Evolutionary conservation across 495 filamentous ascomycete genomes (phyloP).

Genomic region (Aspergillus carlsbadensis): DNA sequence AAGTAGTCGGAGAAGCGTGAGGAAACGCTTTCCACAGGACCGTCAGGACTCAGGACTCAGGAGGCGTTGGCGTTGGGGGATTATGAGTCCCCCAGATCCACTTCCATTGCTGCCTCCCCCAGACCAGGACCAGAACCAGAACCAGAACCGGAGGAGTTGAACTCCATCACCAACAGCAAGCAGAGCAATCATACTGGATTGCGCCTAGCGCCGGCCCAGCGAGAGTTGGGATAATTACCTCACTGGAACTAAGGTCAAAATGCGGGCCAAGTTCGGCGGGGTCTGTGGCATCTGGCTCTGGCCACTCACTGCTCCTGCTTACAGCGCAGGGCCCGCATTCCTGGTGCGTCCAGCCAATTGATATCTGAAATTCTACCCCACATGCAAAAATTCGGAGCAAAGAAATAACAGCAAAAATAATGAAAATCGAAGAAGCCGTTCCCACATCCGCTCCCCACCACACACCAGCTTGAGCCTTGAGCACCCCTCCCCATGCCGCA

Average conservation of each 20-base stretch:
- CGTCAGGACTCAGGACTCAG: conserved; percentile 10
- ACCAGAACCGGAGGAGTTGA: background rate
- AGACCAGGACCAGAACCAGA: conserved; percentile 22
- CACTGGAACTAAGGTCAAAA: conserved; percentile 3
- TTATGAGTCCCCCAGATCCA: conserved; percentile 30
- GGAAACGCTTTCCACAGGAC: conserved; percentile 5
- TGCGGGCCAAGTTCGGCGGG: conserved; percentile 22
- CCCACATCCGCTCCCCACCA: conserved; percentile 4
- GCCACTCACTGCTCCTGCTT: conserved; percentile 13
- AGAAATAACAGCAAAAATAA: conserved; percentile 2
- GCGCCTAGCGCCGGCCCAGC: conserved; percentile 3
- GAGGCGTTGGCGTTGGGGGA: conserved; percentile 27
- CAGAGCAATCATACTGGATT: conserved; percentile 3
- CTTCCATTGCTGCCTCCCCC: conserved; percentile 27
- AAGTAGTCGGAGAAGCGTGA: conserved; percentile 19
- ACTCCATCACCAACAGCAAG: conserved; percentile 11
- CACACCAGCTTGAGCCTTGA: background rate
- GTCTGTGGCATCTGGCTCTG: conserved; percentile 1
- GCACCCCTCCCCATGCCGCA: conserved; percentile 9
- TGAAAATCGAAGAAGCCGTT: conserved; percentile 9
- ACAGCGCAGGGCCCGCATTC: background rate
- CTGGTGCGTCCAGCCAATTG: background rate
- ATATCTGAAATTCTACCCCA: background rate
- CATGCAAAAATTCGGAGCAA: background rate
- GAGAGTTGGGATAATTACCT: conserved; percentile 10